Base-by-base conservation (phyloP, 768 basidiomycete genomes). In the Omphalotus guepiniiformis region DNA sequence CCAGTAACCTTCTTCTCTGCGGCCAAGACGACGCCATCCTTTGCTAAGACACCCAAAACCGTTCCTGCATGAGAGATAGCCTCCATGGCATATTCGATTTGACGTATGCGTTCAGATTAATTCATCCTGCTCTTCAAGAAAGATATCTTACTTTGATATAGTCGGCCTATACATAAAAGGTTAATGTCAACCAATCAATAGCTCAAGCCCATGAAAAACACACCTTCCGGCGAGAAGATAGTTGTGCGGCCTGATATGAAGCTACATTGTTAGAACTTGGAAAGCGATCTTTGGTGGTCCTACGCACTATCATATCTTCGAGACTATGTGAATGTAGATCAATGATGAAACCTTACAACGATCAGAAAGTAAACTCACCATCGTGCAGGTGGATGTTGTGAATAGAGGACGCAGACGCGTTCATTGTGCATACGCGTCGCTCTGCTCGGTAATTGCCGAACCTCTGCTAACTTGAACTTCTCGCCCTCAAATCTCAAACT, bases 31-130 rank as follows among this genome's bases (percentile, higher is more conserved):
- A 95, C 88, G 1, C 93, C 93, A 53, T 93, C 88, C 57, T 82
- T 87, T 23, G 93, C 91, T 23, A 94, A 76, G 47, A 94, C 85
- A 34, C 91, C 93, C n/a, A 95, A 80, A 37, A 95, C 93, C 34
- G 92, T 89, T 45, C 91, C 91, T 16, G 92, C 93, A 59, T 93
- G 88, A 23, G 93, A 96, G 75, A 98, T 97, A 49, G 93, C 93
- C 64, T 98, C 96, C 92, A 98, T 96, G 36, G 95, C 95, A 79
- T 99, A 99, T 73, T 99, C 95, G 73, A 98, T 95, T 95, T 57
- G 6, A 30, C 9, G 23, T 21, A 13, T 19, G n/a, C 19, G 13
- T 47, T 27, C 21, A 21, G 21, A 46, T 39, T 43, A 40, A 54
- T 54, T 46, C 28, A 5, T 15, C 32, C 19, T 23, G 13, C n/a